Base-by-base conservation (phyloP, 106 monocot species). In the Dendrobium nobile region DNA sequence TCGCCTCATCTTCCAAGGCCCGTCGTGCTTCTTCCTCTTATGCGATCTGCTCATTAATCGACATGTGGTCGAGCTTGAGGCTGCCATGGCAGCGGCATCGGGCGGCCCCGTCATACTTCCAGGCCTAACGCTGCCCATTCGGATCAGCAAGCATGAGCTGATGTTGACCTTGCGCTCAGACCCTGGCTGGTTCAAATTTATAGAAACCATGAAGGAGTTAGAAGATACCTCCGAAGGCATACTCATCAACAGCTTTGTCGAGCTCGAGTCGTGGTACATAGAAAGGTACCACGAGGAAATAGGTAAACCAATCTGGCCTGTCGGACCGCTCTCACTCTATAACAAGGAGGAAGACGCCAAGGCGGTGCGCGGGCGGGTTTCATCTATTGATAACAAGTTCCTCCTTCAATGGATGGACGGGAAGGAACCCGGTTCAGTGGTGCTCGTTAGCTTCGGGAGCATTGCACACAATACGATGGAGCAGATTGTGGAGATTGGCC, bases 161-260 rank as follows among this genome's bases (percentile, higher is more conserved):
- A 72, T 7, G 5, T 77, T 19, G 15, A 67, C 72, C 2, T 73
- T 75, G 68, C 9, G 79, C 9, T 79, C 55, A 1, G 65, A 79
- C 16, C 37, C 37, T 6, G 33, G 15, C 3, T 70, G 79, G 13
- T 2, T 9, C 7, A 70, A 48, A n/a, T 41, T n/a, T 27, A 42
- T 59, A 2, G 2, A 58, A 58, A 20, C 44, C 5, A 47, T 54
- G 16, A 7, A 24, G 18, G 26, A 1, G 11, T 28, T 10, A 4
- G 45, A 79, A 40, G n/a, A 15, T 17, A 7, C 31, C 45, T 75
- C 79, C 40, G 47, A 78, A 26, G 90, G 89, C 24, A 59, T 37
- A 19, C 47, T 90, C 41, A 80, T 87, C 72, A 90, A 90, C 55
- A 89, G 86, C 72, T 89, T 87, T 80, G 47, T 75, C 26, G 89